A percentile compares a stretch with the other conserved stretches of the same genome.
These are phyloP conservation scores for Phytopythium cucurbitacearum DNA, from an alignment of 352 stramenopile genomes.

Conservation along the genomic window DNA sequence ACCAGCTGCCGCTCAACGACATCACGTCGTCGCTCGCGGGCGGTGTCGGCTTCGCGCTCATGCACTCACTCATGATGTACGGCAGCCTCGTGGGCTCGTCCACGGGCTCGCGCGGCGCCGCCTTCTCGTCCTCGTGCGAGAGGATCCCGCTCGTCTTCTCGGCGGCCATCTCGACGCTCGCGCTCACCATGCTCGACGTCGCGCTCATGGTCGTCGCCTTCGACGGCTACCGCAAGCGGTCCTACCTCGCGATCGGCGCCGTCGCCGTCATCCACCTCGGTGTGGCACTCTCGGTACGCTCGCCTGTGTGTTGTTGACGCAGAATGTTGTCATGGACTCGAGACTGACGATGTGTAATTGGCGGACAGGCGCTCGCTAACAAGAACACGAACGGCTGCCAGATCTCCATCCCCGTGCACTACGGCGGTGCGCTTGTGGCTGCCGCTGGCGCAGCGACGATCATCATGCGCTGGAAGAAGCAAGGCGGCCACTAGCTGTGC, in stretches of 20 bases:
- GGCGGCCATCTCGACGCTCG: conserved; percentile 59
- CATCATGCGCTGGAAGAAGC: conserved; percentile 40
- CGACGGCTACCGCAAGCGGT: conserved; percentile 71
- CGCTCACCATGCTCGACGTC: conserved; percentile 72
- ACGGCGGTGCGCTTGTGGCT: conserved; percentile 49
- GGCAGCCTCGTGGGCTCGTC: conserved; percentile 69
- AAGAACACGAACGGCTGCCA: conserved; percentile 73
- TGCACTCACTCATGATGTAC: conserved; percentile 85
- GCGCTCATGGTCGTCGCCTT: conserved; percentile 84
- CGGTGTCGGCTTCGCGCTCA: conserved; percentile 76
- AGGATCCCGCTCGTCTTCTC: conserved; percentile 71
- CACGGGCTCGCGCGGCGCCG: conserved; percentile 59
- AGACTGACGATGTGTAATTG: conserved; percentile 3
- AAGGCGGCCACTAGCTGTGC: conserved; percentile 4
- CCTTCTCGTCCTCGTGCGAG: conserved; percentile 71
- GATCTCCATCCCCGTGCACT: conserved; percentile 74
- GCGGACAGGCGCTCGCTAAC: conserved; percentile 55
- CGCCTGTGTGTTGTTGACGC: not conserved
- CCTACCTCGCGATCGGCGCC: conserved; percentile 29
- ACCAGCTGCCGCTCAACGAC: conserved; percentile 84
- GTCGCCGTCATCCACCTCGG: conserved; percentile 72
- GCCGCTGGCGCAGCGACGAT: conserved; percentile 32
- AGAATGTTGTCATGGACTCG: not conserved
- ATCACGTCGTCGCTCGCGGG: conserved; percentile 75
- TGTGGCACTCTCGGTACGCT: conserved; percentile 64